Base-by-base conservation (phyloP, 371 early-diverging fungal genomes). In the Phascolomyces articulosus region DNA sequence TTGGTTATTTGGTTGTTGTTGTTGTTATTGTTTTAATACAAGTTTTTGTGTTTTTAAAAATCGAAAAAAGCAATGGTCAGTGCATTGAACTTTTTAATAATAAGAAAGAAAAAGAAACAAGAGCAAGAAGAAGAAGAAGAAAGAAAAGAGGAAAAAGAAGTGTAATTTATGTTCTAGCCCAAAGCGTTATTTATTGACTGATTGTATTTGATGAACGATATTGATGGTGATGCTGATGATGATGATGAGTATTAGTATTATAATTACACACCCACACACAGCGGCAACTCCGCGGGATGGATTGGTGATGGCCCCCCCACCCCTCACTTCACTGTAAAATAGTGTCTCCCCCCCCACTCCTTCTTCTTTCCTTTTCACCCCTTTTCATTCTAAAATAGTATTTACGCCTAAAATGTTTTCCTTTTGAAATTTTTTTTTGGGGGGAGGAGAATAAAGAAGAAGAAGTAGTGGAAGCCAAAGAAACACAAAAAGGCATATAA, bases 201-300 rank as follows among this genome's bases (percentile, higher is more conserved):
- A 18, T 44, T 11, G 6, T 6, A 31, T 31, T 9, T 34, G 34
- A 11, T 11, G 34, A 31, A 34, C 34, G 34, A 34, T 34, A 11
- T 9, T 34, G 34, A 34, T 34, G 34, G 11, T 9, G 34, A 34
- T 6, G 11, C 47, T 16, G n/a, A n/a, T n/a, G n/a, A n/a, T n/a
- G n/a, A n/a, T n/a, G n/a, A n/a, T n/a, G n/a, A n/a, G n/a, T n/a
- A n/a, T n/a, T n/a, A n/a, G n/a, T n/a, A n/a, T n/a, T n/a, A n/a
- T n/a, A n/a, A n/a, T n/a, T n/a, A n/a, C n/a, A n/a, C n/a, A n/a
- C n/a, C n/a, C n/a, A n/a, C n/a, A n/a, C n/a, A n/a, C n/a, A 47
- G 51, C 23, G 51, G 51, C 51, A 51, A 51, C 51, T 51, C 51
- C 51, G 51, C 51, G 44, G 34, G 44, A 44, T 44, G n/a, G n/a